A percentile compares a stretch with the other conserved stretches of the same genome.
Evolutionary conservation across 495 filamentous ascomycete species (phyloP).

Genomic region (Penicillium pancosmium): DNA sequence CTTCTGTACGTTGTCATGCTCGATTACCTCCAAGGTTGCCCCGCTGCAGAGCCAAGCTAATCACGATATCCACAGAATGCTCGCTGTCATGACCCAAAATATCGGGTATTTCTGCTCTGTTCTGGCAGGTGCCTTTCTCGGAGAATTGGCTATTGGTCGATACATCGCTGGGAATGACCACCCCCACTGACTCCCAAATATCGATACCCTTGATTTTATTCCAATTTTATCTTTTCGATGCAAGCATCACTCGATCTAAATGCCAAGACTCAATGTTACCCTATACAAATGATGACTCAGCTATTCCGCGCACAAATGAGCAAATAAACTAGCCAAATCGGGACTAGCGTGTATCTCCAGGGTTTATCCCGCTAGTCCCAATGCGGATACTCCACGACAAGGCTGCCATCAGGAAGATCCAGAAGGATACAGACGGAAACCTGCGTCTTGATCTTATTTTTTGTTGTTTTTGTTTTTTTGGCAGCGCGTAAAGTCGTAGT

Average conservation of each 20-base stretch:
- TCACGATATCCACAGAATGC: slow-evolving; percentile 64
- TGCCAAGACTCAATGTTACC: background rate
- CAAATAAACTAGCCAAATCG: background rate
- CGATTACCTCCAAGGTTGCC: too few species aligned
- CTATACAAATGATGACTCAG: background rate
- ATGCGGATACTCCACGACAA: background rate
- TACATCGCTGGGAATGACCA: slow-evolving; percentile 49
- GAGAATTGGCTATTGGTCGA: slow-evolving; percentile 78
- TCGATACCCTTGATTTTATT: background rate
- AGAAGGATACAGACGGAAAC: background rate
- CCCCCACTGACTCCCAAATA: slow-evolving; percentile 20
- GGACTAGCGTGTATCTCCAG: background rate
- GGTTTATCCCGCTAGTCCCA: background rate
- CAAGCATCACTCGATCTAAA: background rate
- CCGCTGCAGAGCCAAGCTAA: too few species aligned
- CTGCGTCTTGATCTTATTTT: background rate
- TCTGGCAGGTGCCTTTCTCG: slow-evolving; percentile 79
- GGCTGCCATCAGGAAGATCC: too few species aligned
- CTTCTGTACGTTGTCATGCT: slow-evolving; percentile 67
- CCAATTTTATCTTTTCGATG: slow-evolving; percentile 1
- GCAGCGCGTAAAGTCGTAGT: too few species aligned
- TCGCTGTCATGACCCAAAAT: slow-evolving; percentile 98
- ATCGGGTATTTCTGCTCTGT: slow-evolving; percentile 94
- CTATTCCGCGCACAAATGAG: background rate
- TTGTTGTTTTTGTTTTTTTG: too few species aligned